Conservation (phyloP, 495 filamentous ascomycete genomes). For the Acidomyces sp. region DNA sequence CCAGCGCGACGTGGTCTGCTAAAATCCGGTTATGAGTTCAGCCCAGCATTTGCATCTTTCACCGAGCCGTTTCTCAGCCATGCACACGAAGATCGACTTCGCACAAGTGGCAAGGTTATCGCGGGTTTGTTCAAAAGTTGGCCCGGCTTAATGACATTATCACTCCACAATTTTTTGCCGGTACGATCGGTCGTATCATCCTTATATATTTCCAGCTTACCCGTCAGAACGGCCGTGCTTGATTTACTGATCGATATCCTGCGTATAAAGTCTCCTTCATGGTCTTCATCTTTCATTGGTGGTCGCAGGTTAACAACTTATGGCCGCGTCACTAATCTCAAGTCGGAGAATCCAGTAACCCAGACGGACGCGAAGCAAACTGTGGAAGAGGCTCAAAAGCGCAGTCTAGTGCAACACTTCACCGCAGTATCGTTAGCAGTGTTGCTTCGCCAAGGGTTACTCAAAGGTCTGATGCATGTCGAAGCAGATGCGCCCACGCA, state of each 20-base stretch:
- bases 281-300: slow-evolving; percentile 91
- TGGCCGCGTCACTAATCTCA: slow-evolving; percentile 81
- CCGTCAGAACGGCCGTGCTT: slow-evolving; percentile 52
- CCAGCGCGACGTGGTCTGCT: slow-evolving; percentile 69
- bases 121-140: slow-evolving; percentile 84
- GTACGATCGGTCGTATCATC: slow-evolving; percentile 70
- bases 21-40: slow-evolving; percentile 55
- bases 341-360: slow-evolving; percentile 41
- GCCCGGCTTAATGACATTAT: slow-evolving; percentile 74
- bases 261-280: slow-evolving; percentile 87
- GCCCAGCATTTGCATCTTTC: slow-evolving; percentile 51
- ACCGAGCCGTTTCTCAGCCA: slow-evolving; percentile 65
- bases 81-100: slow-evolving; percentile 57
- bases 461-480: slow-evolving; percentile 50
- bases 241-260: slow-evolving; percentile 85
- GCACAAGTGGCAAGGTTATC: slow-evolving; percentile 74
- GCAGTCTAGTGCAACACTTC: slow-evolving; percentile 84
- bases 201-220: slow-evolving; percentile 55
- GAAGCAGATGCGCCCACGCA: slow-evolving; percentile 60
- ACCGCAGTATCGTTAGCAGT: slow-evolving; percentile 79
- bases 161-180: slow-evolving; percentile 71
- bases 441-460: slow-evolving; percentile 68
- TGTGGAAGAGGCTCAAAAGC: slow-evolving; percentile 54
- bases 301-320: slow-evolving; percentile 85
- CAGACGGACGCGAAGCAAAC: slow-evolving; percentile 30